phyloP scores from a whole-genome alignment of 495 filamentous ascomycete genomes.

The Parathielavia hyrcaniae region DNA sequence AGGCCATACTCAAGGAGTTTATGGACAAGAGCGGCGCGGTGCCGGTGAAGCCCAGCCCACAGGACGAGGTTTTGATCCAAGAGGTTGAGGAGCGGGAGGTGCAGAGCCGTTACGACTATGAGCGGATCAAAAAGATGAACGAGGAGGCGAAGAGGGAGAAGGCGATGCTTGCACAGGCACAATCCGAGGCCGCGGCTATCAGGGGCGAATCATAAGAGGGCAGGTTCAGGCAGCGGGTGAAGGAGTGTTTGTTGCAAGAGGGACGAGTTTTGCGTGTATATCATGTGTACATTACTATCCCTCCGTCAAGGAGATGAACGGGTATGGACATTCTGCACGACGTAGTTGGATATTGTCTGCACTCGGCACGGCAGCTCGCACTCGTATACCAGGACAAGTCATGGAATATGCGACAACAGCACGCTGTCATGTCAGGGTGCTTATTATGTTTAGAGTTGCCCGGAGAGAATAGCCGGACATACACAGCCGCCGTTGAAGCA shows the following conservation, averaged over 20 bases:
- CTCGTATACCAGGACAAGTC: too few species aligned
- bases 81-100: slow-evolving; percentile 54
- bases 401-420: too few species aligned
- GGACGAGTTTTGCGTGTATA: slow-evolving; percentile 18
- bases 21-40: slow-evolving; percentile 62
- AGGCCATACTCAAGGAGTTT: slow-evolving; percentile 63
- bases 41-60: slow-evolving; percentile 50
- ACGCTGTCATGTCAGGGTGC: too few species aligned
- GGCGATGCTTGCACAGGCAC: slow-evolving; percentile 33
- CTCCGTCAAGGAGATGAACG: neutral
- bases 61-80: slow-evolving; percentile 54
- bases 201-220: slow-evolving; percentile 17
- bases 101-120: slow-evolving; percentile 49
- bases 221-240: neutral
- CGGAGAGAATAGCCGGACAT: too few species aligned
- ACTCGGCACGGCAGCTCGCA: neutral
- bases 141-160: slow-evolving; percentile 60
- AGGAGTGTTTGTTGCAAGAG: neutral
- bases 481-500: too few species aligned
- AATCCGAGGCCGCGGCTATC: slow-evolving; percentile 30
- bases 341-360: neutral
- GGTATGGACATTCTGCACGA: neutral
- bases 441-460: too few species aligned
- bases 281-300: slow-evolving; percentile 25
- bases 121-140: slow-evolving; percentile 53